A percentile compares a stretch with the other conserved stretches of the same genome.
Evolutionary conservation across 2,329 filamentous ascomycete genomes (phyloP).

Genomic region (Pyrenochaeta sp.): DNA sequence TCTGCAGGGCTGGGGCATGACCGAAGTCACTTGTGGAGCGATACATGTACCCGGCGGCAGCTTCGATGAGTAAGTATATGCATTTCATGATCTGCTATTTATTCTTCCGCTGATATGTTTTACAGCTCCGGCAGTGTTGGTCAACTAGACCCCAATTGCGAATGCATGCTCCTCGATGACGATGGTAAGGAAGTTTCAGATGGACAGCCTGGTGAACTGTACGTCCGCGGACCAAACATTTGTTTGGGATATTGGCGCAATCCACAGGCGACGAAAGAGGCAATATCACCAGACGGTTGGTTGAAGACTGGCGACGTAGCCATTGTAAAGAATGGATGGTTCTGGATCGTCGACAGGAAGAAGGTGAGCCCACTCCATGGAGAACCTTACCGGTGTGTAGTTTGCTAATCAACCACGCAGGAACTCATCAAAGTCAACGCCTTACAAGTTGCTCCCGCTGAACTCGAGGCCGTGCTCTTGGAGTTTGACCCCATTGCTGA

Average conservation of each 20-base stretch:
- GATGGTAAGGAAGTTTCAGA: constrained; percentile 51
- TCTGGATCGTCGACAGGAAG: constrained; percentile 50
- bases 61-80: constrained; percentile 39
- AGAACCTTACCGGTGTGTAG: not conserved
- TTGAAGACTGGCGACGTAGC: constrained; percentile 49
- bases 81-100: not conserved
- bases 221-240: constrained; percentile 52
- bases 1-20: constrained; percentile 54
- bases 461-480: constrained; percentile 61
- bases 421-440: constrained; percentile 56
- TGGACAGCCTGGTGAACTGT: constrained; percentile 51
- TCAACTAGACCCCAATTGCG: constrained; percentile 50
- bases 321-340: constrained; percentile 43
- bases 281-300: constrained; percentile 50
- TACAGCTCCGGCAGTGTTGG: constrained; percentile 51
- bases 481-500: constrained; percentile 63
- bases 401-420: constrained; percentile 13
- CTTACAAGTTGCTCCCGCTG: constrained; percentile 47
- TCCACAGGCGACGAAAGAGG: constrained; percentile 49
- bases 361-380: constrained; percentile 28
- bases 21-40: constrained; percentile 53
- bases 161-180: constrained; percentile 54
- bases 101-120: not conserved
- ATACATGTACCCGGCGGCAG: constrained; percentile 48
- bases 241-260: constrained; percentile 55